Evolutionary conservation across 2,329 filamentous ascomycete genomes (phyloP).

Genomic region (Cytospora schulzeri): DNA sequence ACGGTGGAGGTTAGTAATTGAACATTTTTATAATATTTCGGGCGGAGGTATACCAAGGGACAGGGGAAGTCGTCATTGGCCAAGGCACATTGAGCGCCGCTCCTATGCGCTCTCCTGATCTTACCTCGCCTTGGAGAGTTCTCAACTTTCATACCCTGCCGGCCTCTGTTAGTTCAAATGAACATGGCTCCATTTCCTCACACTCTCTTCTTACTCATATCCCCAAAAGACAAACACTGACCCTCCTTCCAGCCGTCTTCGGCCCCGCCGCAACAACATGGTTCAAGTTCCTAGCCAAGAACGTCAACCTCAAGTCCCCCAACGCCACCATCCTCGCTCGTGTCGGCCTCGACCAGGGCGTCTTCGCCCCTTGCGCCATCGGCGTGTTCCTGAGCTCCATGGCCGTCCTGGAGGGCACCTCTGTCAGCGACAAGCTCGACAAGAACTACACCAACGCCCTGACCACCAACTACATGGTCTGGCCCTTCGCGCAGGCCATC

Average conservation of each 20-base stretch:
- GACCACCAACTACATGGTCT: slow-evolving; percentile 82
- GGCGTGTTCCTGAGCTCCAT: slow-evolving; percentile 80
- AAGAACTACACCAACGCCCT: slow-evolving; percentile 73
- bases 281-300: slow-evolving; percentile 77
- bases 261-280: slow-evolving; percentile 85
- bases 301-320: slow-evolving; percentile 64
- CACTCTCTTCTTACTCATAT: slow-evolving; percentile 4
- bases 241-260: slow-evolving; percentile 64
- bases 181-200: slow-evolving; percentile 9
- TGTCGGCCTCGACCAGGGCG: slow-evolving; percentile 76
- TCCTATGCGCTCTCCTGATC: background rate
- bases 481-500: slow-evolving; percentile 80
- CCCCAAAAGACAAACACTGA: slow-evolving; percentile 1
- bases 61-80: background rate
- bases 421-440: slow-evolving; percentile 65
- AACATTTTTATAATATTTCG: background rate
- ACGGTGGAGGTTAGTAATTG: slow-evolving; percentile 69
- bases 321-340: slow-evolving; percentile 75
- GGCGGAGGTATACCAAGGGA: background rate
- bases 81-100: too few species aligned
- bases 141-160: background rate
- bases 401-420: slow-evolving; percentile 75
- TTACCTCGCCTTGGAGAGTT: background rate
- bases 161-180: background rate
- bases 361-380: slow-evolving; percentile 86